Conservation (phyloP, 2,329 filamentous ascomycete species). For the Stachybotrys chartarum region DNA sequence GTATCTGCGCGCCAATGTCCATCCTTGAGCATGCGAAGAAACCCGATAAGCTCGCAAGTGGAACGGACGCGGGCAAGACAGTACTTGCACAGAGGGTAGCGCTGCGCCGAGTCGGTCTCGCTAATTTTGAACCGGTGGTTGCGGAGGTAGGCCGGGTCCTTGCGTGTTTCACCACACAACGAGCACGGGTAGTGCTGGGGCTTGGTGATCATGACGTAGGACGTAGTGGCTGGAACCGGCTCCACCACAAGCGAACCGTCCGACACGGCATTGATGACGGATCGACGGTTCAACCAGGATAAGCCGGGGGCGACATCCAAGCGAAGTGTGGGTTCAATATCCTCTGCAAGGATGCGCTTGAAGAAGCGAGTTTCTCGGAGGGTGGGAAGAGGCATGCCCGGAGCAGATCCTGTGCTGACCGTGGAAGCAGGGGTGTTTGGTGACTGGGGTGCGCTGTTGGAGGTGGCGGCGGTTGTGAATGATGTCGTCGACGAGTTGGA, state of each 20-base stretch:
- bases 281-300: slow-evolving; percentile 86
- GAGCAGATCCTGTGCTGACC: slow-evolving; percentile 35
- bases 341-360: slow-evolving; percentile 80
- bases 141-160: slow-evolving; percentile 62
- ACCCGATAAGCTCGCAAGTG: slow-evolving; percentile 88
- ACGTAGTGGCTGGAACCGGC: slow-evolving; percentile 60
- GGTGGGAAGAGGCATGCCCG: slow-evolving; percentile 39
- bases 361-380: slow-evolving; percentile 92
- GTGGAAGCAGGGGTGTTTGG: slow-evolving; percentile 51
- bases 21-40: slow-evolving; percentile 84
- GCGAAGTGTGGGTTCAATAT: slow-evolving; percentile 89
- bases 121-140: slow-evolving; percentile 85
- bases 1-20: slow-evolving; percentile 84
- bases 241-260: slow-evolving; percentile 86
- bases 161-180: slow-evolving; percentile 78
- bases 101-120: slow-evolving; percentile 78
- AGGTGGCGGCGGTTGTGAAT: slow-evolving; percentile 39
- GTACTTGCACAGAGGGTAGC: slow-evolving; percentile 84
- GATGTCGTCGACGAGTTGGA: slow-evolving; percentile 57
- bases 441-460: slow-evolving; percentile 48
- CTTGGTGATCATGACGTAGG: slow-evolving; percentile 40
- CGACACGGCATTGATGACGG: slow-evolving; percentile 74
- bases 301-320: slow-evolving; percentile 85
- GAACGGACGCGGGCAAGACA: slow-evolving; percentile 78
- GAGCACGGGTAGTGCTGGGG: slow-evolving; percentile 65